Evolutionary conservation across 192 early-diverging fungal genomes (phyloP).

Genomic region (Linnemannia exigua): DNA sequence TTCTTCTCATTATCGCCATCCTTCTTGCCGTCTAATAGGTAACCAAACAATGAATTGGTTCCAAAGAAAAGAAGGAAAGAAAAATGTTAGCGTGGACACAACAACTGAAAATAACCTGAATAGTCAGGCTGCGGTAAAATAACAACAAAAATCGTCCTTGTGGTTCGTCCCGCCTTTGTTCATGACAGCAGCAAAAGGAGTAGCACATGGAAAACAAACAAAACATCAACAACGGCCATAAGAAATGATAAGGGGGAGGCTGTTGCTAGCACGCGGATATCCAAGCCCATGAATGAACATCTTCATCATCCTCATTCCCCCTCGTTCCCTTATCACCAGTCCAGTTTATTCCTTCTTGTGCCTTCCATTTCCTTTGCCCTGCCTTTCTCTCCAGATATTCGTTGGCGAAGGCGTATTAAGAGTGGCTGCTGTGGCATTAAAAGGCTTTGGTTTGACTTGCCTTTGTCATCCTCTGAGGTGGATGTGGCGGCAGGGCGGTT

Average conservation of each 20-base stretch:
- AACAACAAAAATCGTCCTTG: neutral
- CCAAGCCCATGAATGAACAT: neutral
- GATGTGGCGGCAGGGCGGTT: conserved; percentile 81
- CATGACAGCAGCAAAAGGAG: neutral
- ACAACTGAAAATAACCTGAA: neutral
- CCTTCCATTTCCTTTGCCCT: neutral
- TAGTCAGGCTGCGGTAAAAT: neutral
- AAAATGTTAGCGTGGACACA: neutral
- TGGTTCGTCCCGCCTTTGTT: neutral
- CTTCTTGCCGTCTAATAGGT: conserved; percentile 24
- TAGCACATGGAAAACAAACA: conserved; percentile 3
- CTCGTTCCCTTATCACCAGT: neutral
- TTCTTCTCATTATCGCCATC: conserved; percentile 31
- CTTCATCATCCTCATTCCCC: neutral
- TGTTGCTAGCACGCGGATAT: conserved; percentile 1
- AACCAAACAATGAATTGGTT: neutral
- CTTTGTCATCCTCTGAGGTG: conserved; percentile 65
- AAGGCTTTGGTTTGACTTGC: neutral
- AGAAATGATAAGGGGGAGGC: neutral
- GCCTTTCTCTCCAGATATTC: neutral
- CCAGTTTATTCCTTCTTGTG: neutral
- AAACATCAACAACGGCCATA: neutral
- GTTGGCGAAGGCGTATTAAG: neutral
- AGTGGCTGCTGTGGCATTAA: neutral
- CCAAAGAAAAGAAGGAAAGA: neutral